These are phyloP conservation scores for Rhodotorula sp. DNA, from an alignment of 1,284 basidiomycete genomes.

Conservation along the genomic window DNA sequence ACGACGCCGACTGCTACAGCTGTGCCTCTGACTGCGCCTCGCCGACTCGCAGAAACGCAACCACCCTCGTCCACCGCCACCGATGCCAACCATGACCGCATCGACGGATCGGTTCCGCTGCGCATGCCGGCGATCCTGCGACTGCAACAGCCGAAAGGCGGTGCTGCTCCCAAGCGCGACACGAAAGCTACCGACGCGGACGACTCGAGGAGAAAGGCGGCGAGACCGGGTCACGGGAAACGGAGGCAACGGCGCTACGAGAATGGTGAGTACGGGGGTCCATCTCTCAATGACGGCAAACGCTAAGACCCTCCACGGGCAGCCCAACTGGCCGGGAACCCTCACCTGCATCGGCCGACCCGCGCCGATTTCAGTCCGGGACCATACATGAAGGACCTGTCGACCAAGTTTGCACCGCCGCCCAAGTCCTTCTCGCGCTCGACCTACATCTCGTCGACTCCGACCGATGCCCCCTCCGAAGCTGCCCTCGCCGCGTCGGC, in stretches of 20 bases:
- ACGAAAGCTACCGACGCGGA: background rate
- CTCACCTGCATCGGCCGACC: constrained; percentile 30
- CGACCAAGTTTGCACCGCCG: constrained; percentile 32
- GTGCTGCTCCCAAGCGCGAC: constrained; percentile 3
- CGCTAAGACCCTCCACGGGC: background rate
- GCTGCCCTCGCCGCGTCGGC: background rate
- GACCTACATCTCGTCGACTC: constrained; percentile 23
- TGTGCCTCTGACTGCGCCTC: background rate
- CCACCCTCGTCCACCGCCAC: background rate
- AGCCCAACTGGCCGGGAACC: constrained; percentile 39
- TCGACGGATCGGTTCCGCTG: constrained; percentile 18
- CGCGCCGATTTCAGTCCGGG: constrained; percentile 29
- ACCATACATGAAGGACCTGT: constrained; percentile 15
- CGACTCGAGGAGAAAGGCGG: background rate
- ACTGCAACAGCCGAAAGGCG: constrained; percentile 1
- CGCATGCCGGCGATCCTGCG: constrained; percentile 31
- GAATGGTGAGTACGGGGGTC: constrained; percentile 28
- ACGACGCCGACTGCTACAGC: background rate
- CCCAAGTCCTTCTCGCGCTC: constrained; percentile 32
- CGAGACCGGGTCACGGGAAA: constrained; percentile 19
- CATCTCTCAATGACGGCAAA: too few relatives aligned
- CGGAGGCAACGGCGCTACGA: constrained; percentile 23
- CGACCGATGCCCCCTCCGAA: background rate
- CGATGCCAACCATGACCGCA: background rate
- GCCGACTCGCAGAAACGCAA: background rate